Conservation (phyloP, 192 early-diverging fungal genomes). For the Coemansia sp. region DNA sequence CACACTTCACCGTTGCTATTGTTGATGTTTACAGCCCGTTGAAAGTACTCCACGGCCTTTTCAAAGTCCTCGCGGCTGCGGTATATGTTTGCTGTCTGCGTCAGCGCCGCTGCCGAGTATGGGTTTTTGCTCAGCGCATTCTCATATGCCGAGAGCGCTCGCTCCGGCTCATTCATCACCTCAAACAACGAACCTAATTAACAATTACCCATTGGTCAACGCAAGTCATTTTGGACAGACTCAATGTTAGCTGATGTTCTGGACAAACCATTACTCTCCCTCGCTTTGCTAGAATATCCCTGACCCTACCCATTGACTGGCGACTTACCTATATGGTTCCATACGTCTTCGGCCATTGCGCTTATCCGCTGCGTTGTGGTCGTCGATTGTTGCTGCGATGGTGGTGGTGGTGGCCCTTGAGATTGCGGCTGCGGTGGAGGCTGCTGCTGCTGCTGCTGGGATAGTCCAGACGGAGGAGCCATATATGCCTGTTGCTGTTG, state of each 20-base stretch:
- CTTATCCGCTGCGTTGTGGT: slow-evolving; percentile 43
- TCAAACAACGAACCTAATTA: slow-evolving; percentile 66
- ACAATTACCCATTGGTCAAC: not conserved
- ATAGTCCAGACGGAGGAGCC: slow-evolving; percentile 1
- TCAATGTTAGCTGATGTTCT: too few species aligned
- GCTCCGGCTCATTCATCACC: slow-evolving; percentile 74
- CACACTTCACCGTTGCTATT: slow-evolving; percentile 89
- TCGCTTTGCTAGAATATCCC: too few species aligned
- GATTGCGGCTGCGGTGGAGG: slow-evolving; percentile 14
- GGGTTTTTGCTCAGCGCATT: slow-evolving; percentile 89
- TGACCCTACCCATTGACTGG: too few species aligned
- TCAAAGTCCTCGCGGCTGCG: slow-evolving; percentile 79
- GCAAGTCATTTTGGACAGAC: too few species aligned
- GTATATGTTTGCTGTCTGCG: slow-evolving; percentile 80
- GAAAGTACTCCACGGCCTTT: slow-evolving; percentile 88
- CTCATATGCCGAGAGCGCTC: slow-evolving; percentile 85
- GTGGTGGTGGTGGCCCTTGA: slow-evolving; percentile 12
- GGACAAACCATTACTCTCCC: too few species aligned
- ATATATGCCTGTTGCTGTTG: slow-evolving; percentile 12
- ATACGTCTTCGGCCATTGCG: slow-evolving; percentile 40
- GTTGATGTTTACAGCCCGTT: slow-evolving; percentile 81
- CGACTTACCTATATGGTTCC: slow-evolving; percentile 49
- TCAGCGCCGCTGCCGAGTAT: slow-evolving; percentile 80
- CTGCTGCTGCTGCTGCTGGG: slow-evolving; percentile 14
- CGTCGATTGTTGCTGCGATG: slow-evolving; percentile 21